Evolutionary conservation across 768 basidiomycete species (phyloP).

Genomic region (Solioccasus polychromus): DNA sequence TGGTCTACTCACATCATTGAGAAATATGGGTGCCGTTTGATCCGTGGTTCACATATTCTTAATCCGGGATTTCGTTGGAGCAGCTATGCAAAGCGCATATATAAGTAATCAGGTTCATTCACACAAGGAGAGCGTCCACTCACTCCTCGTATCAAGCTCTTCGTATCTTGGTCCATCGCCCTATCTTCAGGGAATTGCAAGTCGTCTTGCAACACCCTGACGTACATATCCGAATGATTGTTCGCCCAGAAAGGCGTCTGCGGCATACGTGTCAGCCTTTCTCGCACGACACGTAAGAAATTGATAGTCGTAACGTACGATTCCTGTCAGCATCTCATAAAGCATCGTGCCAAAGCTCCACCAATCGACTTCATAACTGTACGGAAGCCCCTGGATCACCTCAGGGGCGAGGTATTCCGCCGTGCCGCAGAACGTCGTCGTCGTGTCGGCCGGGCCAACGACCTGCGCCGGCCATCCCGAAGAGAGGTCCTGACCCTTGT

Average conservation of each 20-base stretch:
- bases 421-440: constrained; percentile 92
- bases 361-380: constrained; percentile 96
- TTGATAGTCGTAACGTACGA: constrained; percentile 47
- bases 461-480: constrained; percentile 57
- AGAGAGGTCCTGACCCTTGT: constrained; percentile 50
- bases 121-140: constrained; percentile 29
- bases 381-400: constrained; percentile 86
- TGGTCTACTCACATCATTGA: constrained; percentile 72
- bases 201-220: constrained; percentile 87
- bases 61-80: constrained; percentile 91
- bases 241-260: constrained; percentile 93
- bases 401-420: constrained; percentile 97
- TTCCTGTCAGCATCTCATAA: constrained; percentile 95
- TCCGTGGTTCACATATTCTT: constrained; percentile 87
- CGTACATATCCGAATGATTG: constrained; percentile 95
- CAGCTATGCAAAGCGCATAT: constrained; percentile 47
- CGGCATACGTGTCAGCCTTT: constrained; percentile 14
- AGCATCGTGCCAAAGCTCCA: constrained; percentile 99
- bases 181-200: constrained; percentile 86
- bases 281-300: constrained; percentile 15
- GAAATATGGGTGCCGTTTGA: constrained; percentile 95
- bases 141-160: constrained; percentile 92
- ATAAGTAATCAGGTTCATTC: constrained; percentile 1
- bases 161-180: constrained; percentile 93
- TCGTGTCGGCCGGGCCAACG: constrained; percentile 56